Percentiles rank a stretch among this genome's conserved stretches.
These are phyloP conservation scores for Trypanosomatidae sp. DNA, from an alignment of 208 protist genomes.

Conservation along the genomic window DNA sequence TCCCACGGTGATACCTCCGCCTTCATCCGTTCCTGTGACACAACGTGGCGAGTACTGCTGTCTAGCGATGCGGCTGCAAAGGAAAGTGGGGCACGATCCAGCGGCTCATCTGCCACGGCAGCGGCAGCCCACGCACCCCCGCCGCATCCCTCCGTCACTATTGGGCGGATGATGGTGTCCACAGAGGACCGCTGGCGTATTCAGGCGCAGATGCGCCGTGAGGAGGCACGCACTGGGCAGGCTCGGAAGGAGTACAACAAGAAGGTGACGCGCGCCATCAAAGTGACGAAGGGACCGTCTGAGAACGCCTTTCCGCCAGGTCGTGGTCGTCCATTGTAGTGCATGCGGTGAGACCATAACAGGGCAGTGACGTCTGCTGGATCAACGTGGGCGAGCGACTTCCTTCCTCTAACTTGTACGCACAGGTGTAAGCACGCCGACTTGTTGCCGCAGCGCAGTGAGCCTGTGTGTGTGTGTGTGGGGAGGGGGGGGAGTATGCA, in stretches of 20 bases:
- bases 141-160: constrained; percentile 40
- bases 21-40: constrained; percentile 57
- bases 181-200: constrained; percentile 87
- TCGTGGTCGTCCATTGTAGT: constrained; percentile 69
- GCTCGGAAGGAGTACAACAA: constrained; percentile 88
- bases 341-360: neutral
- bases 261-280: constrained; percentile 84
- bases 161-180: constrained; percentile 76
- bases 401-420: neutral
- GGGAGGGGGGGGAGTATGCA: neutral
- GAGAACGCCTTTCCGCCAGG: constrained; percentile 74
- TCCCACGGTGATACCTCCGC: constrained; percentile 25
- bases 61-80: constrained; percentile 53
- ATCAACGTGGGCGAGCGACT: neutral
- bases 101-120: constrained; percentile 15
- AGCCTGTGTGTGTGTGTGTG: neutral
- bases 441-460: neutral
- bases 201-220: constrained; percentile 82
- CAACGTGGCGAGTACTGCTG: constrained; percentile 64
- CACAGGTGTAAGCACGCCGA: neutral
- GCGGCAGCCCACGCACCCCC: constrained; percentile 12
- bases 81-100: constrained; percentile 25
- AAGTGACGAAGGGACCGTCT: constrained; percentile 70
- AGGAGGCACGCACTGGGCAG: constrained; percentile 72
- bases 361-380: neutral